A percentile compares a stretch with the other conserved stretches of the same genome.
These are phyloP conservation scores for Geotrichum aggregatum DNA, from an alignment of 1,139 yeast species.

Conservation along the genomic window DNA sequence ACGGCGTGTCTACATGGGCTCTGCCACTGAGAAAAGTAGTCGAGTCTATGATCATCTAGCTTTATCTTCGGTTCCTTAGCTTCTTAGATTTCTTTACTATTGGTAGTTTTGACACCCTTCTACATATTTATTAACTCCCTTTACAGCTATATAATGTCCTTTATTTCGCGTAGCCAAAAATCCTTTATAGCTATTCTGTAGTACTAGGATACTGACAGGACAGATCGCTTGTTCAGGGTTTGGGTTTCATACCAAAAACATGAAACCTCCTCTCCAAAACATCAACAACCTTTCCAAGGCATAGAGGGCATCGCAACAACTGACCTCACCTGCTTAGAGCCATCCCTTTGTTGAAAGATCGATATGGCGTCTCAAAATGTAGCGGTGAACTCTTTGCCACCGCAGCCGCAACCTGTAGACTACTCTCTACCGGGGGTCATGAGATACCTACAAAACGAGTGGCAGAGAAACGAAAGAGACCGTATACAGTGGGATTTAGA, in stretches of 20 bases:
- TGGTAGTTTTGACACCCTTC: no score
- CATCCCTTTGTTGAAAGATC: background rate
- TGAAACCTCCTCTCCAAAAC: no score
- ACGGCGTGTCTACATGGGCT: slow-evolving; percentile 55
- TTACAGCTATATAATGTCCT: no score
- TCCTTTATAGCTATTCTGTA: no score
- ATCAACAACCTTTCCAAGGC: background rate
- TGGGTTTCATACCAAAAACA: background rate
- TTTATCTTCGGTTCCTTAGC: background rate
- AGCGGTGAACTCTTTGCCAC: background rate
- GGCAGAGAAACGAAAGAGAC: slow-evolving; percentile 54
- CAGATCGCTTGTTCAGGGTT: background rate
- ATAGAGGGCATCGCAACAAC: background rate
- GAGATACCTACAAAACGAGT: slow-evolving; percentile 55
- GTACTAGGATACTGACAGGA: no score
- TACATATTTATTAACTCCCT: slow-evolving; percentile 1
- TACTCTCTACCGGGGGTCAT: slow-evolving; percentile 49
- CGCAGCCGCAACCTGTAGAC: slow-evolving; percentile 29
- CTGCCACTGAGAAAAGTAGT: slow-evolving; percentile 51
- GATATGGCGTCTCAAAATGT: slow-evolving; percentile 9
- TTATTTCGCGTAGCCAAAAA: no score
- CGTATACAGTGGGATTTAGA: slow-evolving; percentile 55
- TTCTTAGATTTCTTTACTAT: no score
- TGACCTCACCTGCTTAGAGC: background rate
- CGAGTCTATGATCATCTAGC: slow-evolving; percentile 31